Base-by-base conservation (phyloP, 768 basidiomycete species). In the Calocybe gangraenosa region DNA sequence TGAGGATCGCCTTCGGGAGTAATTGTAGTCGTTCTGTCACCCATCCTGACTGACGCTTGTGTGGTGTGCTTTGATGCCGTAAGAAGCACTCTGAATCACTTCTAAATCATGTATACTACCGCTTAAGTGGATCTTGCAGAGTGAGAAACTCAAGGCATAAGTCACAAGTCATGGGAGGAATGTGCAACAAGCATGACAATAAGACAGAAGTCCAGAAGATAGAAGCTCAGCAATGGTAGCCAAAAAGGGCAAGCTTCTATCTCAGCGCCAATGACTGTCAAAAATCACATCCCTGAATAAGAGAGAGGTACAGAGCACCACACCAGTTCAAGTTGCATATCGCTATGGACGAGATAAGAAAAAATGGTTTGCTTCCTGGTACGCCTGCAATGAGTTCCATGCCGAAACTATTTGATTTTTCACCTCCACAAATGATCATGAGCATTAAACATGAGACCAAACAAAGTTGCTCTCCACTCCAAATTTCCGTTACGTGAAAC, bases 171-270 rank as follows among this genome's bases (percentile, higher is more conserved):
- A 20, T 37, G 37, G 13, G 35, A 37, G 19, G 11, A 38, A 33
- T 18, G 19, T 34, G 32, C 19, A 44, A 39, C 9, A 4, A 39
- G 18, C 11, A 17, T 14, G 17, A 40, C 42, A 28, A 38, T 15
- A 39, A 15, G 42, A 43, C 30, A 37, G 31, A 44, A 37, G 37
- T 17, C 28, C 47, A 46, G 39, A 48, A 52, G 36, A 32, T 5
- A 28, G 25, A 28, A 28, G 25, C 25, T 5, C 11, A 5, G 11
- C 25, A 5, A 28, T 5, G 6, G 25, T 28, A 28, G 11, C 25
- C 25, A 28, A 28, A 36, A 15, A 33, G 37, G 28, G 30, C 28
- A 31, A 3, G 31, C 31, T 33, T 31, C 28, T 32, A 19, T 11
- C 8, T 32, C 23, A 19, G 40, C 40, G 19, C 32, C 14, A 19